Evolutionary conservation across 23 red algal genomes (phyloP).

Genomic region (Pyropia haitanensis): DNA sequence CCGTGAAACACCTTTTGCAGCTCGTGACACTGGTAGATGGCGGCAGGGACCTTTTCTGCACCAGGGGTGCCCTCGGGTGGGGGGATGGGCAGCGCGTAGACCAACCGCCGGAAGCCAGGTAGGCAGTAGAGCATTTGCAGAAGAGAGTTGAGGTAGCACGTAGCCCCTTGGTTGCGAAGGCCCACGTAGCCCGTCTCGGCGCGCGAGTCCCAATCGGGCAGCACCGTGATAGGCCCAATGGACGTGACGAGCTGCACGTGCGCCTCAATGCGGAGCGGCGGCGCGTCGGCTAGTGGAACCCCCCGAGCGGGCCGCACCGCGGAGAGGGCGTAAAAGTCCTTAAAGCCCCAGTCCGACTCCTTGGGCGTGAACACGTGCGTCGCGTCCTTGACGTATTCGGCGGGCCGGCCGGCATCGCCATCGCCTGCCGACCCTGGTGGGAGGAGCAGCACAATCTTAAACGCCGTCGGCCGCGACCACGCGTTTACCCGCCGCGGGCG

Average conservation of each 20-base stretch:
- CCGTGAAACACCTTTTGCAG: conserved; percentile 96
- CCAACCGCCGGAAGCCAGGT: conserved; percentile 78
- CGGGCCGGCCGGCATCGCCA: too few relatives aligned
- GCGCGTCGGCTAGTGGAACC: neutral
- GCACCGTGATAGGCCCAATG: too few relatives aligned
- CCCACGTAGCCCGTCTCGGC: conserved; percentile 91
- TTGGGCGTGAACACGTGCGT: conserved; percentile 72
- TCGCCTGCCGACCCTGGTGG: too few relatives aligned
- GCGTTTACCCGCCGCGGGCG: too few relatives aligned
- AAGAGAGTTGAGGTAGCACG: conserved; percentile 99
- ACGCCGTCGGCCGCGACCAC: too few relatives aligned
- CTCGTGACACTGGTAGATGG: conserved; percentile 41
- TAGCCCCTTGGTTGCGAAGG: conserved; percentile 95
- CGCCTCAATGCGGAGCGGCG: conserved; percentile 42
- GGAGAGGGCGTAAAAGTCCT: conserved; percentile 62
- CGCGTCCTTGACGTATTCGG: conserved; percentile 38
- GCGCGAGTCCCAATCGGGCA: conserved; percentile 41
- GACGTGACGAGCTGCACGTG: conserved; percentile 16
- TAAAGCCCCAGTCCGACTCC: conserved; percentile 94
- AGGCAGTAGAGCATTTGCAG: conserved; percentile 90
- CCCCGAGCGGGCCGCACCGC: too few relatives aligned
- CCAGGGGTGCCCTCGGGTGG: conserved; percentile 21
- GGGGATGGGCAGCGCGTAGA: conserved; percentile 88
- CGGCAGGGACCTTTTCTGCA: neutral
- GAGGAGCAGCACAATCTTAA: too few relatives aligned